These are phyloP conservation scores for Rosa persica DNA, from an alignment of 306 rosid species.

Conservation along the genomic window DNA sequence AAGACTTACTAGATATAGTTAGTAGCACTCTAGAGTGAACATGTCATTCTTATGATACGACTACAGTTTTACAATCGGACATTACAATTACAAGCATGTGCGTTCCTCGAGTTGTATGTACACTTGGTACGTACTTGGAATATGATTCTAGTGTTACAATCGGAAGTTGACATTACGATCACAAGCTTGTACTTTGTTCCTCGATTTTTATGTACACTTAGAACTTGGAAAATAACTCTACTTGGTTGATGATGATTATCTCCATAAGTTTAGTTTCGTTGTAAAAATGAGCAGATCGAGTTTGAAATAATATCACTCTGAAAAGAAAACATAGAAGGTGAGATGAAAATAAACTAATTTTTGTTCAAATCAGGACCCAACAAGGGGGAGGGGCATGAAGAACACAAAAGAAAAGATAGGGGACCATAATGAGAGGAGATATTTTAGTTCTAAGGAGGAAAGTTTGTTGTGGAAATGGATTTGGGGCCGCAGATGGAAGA, in stretches of 20 bases:
- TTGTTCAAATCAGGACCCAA: neutral
- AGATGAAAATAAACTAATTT: neutral
- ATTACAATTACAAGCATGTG: neutral
- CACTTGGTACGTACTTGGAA: neutral
- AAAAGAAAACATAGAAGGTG: neutral
- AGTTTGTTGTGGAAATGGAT: neutral
- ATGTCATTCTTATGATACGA: neutral
- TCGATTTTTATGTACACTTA: neutral
- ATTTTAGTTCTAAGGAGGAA: slow-evolving; percentile 15
- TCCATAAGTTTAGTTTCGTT: neutral
- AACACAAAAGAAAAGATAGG: neutral
- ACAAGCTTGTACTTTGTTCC: neutral
- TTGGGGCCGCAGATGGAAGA: slow-evolving; percentile 18
- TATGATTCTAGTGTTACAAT: neutral
- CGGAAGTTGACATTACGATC: neutral
- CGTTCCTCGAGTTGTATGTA: no score
- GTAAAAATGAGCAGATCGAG: neutral
- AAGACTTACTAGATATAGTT: neutral
- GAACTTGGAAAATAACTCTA: neutral
- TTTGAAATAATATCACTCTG: neutral
- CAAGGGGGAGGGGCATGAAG: slow-evolving; percentile 8
- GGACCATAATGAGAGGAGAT: slow-evolving; percentile 13
- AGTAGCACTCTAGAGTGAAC: neutral
- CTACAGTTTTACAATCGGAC: neutral
- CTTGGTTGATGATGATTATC: neutral